Evolutionary conservation across 495 filamentous ascomycete genomes (phyloP), one percentile per base, ranked within the genome.

Genomic region (Xylaria venustula): DNA sequence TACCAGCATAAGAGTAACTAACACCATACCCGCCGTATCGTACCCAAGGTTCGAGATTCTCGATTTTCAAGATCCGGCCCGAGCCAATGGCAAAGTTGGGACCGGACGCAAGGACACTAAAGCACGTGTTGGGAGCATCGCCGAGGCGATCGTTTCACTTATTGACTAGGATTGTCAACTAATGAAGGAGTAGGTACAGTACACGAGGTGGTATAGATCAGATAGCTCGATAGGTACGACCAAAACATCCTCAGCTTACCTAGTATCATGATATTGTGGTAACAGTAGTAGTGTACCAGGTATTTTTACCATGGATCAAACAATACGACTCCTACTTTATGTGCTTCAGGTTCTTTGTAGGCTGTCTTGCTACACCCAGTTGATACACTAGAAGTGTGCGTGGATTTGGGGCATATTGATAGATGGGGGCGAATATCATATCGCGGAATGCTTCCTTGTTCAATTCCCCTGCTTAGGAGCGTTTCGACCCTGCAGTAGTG

Each of bases 1-100:
- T 34, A 34, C 30, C 5, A 5, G 5, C 30, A 34, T 11, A 11
- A 5, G 11, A 11, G 11, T 34, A 34, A 5, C 30, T 34, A 5
- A 11, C n/a, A 17, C n/a, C 17, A 32, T 17, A n/a, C 6, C 7
- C 3, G 22, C 8, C 6, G 8, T 7, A 25, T 49, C 55, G 55
- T 19, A 20, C 36, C 55, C 9, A 26, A 23, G 45, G 30, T 59
- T 49, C 44, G 23, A 36, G 32, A 17, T 28, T n/a, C n/a, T n/a
- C n/a, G n/a, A n/a, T n/a, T n/a, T 51, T 59, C 56, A 46, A 46
- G 56, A 59, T 59, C n/a, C 56, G 55, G n/a, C 56, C 56, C 56
- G 46, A 50, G 36, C 56, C 34, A 50, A 44, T 22, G 22, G 55
- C 22, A 58, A 20, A 37, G 45, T 37, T 49, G 42, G 55, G 32